Evolutionary conservation across 352 stramenopile genomes (phyloP).

Genomic region (Globisporangium solare): DNA sequence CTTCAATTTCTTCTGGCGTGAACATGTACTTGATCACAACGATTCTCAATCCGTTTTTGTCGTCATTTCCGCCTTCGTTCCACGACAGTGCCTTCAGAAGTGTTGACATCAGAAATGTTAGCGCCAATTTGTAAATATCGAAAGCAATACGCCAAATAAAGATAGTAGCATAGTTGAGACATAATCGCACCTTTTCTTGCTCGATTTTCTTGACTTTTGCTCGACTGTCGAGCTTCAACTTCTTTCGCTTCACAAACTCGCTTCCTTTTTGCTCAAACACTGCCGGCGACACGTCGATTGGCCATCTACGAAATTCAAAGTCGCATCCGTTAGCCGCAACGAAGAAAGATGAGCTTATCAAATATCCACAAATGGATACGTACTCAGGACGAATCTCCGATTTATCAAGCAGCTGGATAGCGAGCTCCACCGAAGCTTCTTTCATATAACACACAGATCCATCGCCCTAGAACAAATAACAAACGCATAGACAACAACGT

Average conservation of each 20-base stretch:
- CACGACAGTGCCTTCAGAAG: conserved; percentile 89
- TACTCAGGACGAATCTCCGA: conserved; percentile 79
- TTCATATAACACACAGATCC: conserved; percentile 95
- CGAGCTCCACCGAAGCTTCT: conserved; percentile 92
- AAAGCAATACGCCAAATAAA: not conserved
- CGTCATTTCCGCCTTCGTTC: conserved; percentile 92
- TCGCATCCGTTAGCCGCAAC: no score
- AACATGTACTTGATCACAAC: conserved; percentile 97
- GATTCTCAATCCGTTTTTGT: conserved; percentile 91
- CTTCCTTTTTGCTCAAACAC: conserved; percentile 91
- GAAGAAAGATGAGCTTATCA: conserved; percentile 1
- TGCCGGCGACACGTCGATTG: conserved; percentile 61
- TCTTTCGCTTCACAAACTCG: conserved; percentile 75
- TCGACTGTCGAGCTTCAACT: conserved; percentile 72
- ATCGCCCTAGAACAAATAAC: conserved; percentile 68
- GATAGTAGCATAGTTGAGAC: not conserved
- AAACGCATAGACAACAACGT: not conserved
- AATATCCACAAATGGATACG: conserved; percentile 14
- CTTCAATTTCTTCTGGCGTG: conserved; percentile 79
- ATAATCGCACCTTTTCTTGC: conserved; percentile 62
- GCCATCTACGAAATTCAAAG: conserved; percentile 35
- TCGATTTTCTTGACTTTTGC: conserved; percentile 87
- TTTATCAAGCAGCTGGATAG: conserved; percentile 92
- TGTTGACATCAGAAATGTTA: conserved; percentile 13
- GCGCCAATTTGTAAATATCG: conserved; percentile 12